Conservation (phyloP, 257 asterid genomes). For the Ophiorrhiza pumila region DNA sequence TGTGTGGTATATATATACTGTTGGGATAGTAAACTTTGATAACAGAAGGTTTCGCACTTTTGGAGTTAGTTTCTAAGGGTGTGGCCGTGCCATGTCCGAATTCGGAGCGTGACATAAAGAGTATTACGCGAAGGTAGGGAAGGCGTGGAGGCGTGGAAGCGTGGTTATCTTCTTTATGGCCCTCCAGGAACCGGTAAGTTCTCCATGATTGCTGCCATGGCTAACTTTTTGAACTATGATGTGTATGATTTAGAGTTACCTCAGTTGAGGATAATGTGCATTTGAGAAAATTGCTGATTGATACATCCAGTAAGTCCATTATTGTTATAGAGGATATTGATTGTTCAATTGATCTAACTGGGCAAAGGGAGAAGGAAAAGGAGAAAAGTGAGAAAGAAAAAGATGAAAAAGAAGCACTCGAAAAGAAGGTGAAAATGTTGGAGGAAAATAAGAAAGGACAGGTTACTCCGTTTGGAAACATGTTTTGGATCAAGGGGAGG, state of each 20-base stretch:
- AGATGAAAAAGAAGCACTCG: slow-evolving; percentile 8
- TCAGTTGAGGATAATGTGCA: too few relatives aligned
- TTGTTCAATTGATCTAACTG: slow-evolving; percentile 23
- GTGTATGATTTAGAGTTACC: too few relatives aligned
- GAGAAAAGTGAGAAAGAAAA: not conserved
- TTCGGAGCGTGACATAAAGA: too few relatives aligned
- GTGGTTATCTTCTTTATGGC: slow-evolving; percentile 29
- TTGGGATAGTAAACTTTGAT: too few relatives aligned
- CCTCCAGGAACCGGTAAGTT: slow-evolving; percentile 26
- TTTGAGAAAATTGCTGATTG: too few relatives aligned
- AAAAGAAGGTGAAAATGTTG: not conserved
- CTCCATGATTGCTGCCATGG: slow-evolving; percentile 16
- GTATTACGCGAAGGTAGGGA: slow-evolving; percentile 52
- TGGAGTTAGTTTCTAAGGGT: too few relatives aligned
- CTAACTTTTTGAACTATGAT: slow-evolving; percentile 16
- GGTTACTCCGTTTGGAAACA: slow-evolving; percentile 29
- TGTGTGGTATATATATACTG: too few relatives aligned
- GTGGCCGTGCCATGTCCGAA: too few relatives aligned
- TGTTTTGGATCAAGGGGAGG: slow-evolving; percentile 47
- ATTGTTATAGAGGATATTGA: slow-evolving; percentile 25
- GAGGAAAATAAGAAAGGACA: slow-evolving; percentile 9
- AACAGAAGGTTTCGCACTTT: too few relatives aligned
- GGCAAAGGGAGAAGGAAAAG: slow-evolving; percentile 19
- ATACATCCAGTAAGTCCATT: too few relatives aligned
- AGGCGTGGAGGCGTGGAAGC: slow-evolving; percentile 70